Conservation (phyloP, 768 basidiomycete species). For the Serendipita vermifera region DNA sequence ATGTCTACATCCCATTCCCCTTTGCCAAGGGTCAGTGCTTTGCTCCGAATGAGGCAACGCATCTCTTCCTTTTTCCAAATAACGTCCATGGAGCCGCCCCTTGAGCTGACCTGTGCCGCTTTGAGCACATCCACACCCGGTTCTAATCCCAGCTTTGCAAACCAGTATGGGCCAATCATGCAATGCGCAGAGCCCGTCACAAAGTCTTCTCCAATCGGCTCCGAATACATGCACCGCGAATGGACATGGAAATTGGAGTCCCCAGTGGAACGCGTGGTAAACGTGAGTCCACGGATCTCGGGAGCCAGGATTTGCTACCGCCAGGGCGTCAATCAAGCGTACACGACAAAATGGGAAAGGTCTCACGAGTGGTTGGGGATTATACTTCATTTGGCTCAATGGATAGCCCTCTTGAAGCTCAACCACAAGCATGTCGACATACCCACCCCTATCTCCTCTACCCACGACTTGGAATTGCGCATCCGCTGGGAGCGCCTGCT, state of each 20-base stretch:
- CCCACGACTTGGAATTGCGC: not conserved
- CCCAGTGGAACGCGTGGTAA: not conserved
- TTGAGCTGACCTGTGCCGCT: conserved; percentile 40
- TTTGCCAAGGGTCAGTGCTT: not conserved
- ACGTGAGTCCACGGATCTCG: not conserved
- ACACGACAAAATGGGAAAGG: no score
- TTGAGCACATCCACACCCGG: conserved; percentile 24
- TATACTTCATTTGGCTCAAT: no score
- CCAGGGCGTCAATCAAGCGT: no score
- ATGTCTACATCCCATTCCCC: no score
- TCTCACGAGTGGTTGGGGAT: no score
- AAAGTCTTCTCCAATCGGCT: conserved; percentile 31
- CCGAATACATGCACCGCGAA: conserved; percentile 14
- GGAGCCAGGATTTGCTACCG: no score
- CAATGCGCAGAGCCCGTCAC: conserved; percentile 46
- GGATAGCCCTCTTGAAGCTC: conserved; percentile 11
- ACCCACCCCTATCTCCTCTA: conserved; percentile 5
- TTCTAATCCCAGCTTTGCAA: conserved; percentile 23
- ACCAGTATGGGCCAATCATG: conserved; percentile 39
- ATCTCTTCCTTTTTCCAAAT: conserved; percentile 19
- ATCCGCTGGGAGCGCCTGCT: not conserved
- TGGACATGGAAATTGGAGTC: not conserved
- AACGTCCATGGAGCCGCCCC: conserved; percentile 36
- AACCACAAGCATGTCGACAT: conserved; percentile 12
- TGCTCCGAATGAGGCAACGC: conserved; percentile 6